Base-by-base conservation (phyloP, 441 rosid genomes). In the Dalechampia spathulata region DNA sequence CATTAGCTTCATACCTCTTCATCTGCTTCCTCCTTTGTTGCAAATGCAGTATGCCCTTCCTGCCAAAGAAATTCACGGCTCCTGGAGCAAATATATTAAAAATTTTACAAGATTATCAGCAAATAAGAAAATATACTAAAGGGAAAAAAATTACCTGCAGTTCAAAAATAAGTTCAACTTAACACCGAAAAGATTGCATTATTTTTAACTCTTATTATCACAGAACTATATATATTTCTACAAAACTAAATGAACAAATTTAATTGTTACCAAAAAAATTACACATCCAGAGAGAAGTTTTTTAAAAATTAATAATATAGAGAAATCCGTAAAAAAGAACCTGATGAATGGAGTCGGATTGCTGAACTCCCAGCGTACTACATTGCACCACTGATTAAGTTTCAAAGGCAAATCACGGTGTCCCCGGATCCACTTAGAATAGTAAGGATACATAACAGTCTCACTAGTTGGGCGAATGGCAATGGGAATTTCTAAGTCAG, bases 351-450 rank as follows among this genome's bases (percentile, higher is more conserved):
- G 99, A 26, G 99, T 90, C 10, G 99, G 99, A 69, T 93, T 79
- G 82, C 95, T 93, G 69, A 93, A 93, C 65, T 93, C 99, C 99
- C 97, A 90, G 62, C 99, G 84, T 60, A 93, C 99, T 69, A 93
- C 99, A 78, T 93, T 93, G 80, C 99, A 93, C 99, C 99, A 93
- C 61, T 93, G 99, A 58, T 93, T 93, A 61, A 90, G 96, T 75
- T 71, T 90, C 81, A 93, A 67, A 54, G 99, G 99, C 76, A 93
- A 75, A 70, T 93, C 99, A 32, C 97, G 90, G 70, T 90, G 99
- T 16, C 99, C 97, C 72, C 99, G 82, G 32, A 93, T 86, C 97
- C 97, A 90, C 76, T 90, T 93, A 57, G 97, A 82, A 70, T 74
- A 93, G 77, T 77, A 93, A 34, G 99, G 99, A 73, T 90, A 86